Percentiles rank a stretch among this genome's conserved stretches.
phyloP scores from a whole-genome alignment of 495 filamentous ascomycete genomes.

The Parachaetomium inaequale region DNA sequence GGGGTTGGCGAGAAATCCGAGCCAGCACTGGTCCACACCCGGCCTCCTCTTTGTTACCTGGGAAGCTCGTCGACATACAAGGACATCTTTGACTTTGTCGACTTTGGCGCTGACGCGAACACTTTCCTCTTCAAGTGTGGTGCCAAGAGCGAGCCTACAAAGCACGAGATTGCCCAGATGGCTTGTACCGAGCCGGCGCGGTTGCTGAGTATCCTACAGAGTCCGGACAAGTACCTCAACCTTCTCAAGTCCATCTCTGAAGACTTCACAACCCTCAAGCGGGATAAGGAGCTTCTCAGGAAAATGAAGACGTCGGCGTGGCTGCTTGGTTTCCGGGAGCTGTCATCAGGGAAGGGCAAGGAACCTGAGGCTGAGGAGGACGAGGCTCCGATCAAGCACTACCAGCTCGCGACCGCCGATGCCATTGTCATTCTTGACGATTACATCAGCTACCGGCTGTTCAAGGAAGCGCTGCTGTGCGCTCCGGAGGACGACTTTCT shows the following conservation, averaged over 20 bases:
- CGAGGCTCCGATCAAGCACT: conserved; percentile 69
- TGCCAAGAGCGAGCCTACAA: conserved; percentile 85
- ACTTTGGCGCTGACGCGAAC: conserved; percentile 85
- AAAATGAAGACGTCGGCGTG: conserved; percentile 73
- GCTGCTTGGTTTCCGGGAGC: conserved; percentile 75
- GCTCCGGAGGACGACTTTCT: conserved; percentile 84
- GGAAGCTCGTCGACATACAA: conserved; percentile 68
- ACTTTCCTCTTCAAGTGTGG: conserved; percentile 82
- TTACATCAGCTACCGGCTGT: conserved; percentile 75
- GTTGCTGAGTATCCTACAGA: conserved; percentile 71
- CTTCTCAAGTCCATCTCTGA: conserved; percentile 75
- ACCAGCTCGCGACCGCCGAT: conserved; percentile 62
- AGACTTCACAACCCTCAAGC: conserved; percentile 62
- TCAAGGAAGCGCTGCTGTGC: conserved; percentile 73
- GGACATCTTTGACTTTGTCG: conserved; percentile 94
- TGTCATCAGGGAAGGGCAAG: conserved; percentile 46
- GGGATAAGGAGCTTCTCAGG: conserved; percentile 69
- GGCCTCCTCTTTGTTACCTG: conserved; percentile 72
- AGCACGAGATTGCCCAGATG: conserved; percentile 73
- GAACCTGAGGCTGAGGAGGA: conserved; percentile 61
- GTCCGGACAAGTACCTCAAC: conserved; percentile 77
- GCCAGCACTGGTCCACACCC: conserved; percentile 41
- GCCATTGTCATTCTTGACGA: conserved; percentile 83
- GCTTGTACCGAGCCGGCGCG: conserved; percentile 74
- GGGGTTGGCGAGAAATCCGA: conserved; percentile 15